Evolutionary conservation across 805 yeast genomes (phyloP), one percentile per base, ranked within the genome.

Genomic region (Suhomyces pyralidae): DNA sequence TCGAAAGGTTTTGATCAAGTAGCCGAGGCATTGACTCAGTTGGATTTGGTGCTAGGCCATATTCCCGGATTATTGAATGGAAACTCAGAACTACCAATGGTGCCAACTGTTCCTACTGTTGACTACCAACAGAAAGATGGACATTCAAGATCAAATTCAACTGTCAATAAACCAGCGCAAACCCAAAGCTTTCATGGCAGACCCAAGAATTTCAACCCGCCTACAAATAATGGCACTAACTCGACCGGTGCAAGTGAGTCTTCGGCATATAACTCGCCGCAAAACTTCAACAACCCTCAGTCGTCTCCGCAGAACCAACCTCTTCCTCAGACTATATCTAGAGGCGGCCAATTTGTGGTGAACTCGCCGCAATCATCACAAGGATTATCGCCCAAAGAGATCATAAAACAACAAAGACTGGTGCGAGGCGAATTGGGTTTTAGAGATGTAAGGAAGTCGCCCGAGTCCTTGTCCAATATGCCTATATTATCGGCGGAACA

Each of bases 1-100:
- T 81, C 94, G 3, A 84, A 85, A 57, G 86, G 89, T 28, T 90
- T 89, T 63, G 87, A 82, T 28, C 92, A 88, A 55, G 90, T 90
- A 32, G 81, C 82, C n/a, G 81, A 80, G 50, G 96, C 97, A 0
- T 69, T 91, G 44, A 75, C 77, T 48, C 81, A 84, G 61, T 80
- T 92, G 52, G 93, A 90, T 60, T 77, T 86, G 57, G 80, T 92
- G 2, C 70, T 90, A 49, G 77, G 79, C 22, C 89, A 89, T 53
- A 83, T 92, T 17, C 96, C 97, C 0, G 92, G 90, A 0, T 66
- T 86, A 32, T 64, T 81, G 42, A 72, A 62, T 48, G 79, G 76
- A 17, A 65, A 66, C 49, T 58, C 64, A 0, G 77, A 71, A 25
- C 61, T 72, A 40, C 77, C 78, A 3, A 62, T 66, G 59, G 64